These are phyloP conservation scores for Apiospora aurea DNA, from an alignment of 2,329 filamentous ascomycete species.

Conservation along the genomic window DNA sequence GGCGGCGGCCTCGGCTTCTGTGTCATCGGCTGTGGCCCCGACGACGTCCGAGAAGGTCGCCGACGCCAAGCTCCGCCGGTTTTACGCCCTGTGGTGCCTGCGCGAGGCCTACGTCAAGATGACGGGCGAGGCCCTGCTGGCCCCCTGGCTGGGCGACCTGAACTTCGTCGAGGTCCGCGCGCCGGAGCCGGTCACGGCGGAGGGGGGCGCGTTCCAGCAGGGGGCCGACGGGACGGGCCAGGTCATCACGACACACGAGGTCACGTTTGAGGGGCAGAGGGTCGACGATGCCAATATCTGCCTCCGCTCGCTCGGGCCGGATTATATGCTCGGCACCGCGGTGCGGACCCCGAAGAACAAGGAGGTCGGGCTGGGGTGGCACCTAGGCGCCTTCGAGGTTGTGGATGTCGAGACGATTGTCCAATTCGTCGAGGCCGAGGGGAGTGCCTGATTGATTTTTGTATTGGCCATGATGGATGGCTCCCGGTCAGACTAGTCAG, in stretches of 20 bases:
- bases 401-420: conserved; percentile 55
- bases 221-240: conserved; percentile 45
- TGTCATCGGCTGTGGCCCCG: conserved; percentile 25
- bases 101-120: conserved; percentile 86
- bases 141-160: conserved; percentile 73
- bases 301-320: conserved; percentile 51
- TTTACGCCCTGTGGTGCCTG: conserved; percentile 81
- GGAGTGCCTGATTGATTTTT: neutral
- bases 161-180: conserved; percentile 72
- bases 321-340: conserved; percentile 63
- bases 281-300: conserved; percentile 52
- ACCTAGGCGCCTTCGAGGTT: conserved; percentile 50
- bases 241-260: conserved; percentile 45
- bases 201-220: conserved; percentile 36
- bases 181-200: conserved; percentile 46
- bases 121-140: conserved; percentile 78
- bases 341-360: conserved; percentile 50
- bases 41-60: conserved; percentile 47
- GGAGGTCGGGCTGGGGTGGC: conserved; percentile 47
- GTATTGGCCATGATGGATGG: neutral
- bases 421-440: conserved; percentile 48
- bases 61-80: conserved; percentile 70
- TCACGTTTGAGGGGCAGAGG: conserved; percentile 48
- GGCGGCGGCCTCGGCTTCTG: conserved; percentile 31
- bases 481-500: neutral